Base-by-base conservation (phyloP, 1,139 yeast species). In the Starmera stellimalicola region DNA sequence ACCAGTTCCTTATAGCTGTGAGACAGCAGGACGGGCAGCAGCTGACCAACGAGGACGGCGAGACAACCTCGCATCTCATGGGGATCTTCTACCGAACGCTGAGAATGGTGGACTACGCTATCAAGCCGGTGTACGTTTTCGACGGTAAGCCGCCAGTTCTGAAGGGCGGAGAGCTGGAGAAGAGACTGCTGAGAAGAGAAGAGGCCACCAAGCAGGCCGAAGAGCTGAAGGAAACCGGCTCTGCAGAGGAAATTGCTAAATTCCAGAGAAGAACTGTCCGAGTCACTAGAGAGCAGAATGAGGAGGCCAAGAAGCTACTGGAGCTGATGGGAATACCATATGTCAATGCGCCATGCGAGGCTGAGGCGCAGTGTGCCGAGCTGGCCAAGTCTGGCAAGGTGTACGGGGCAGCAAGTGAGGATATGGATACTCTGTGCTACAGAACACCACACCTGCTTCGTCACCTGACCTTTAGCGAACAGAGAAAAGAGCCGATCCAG, bases 301-400 rank as follows among this genome's bases (percentile, higher is more conserved):
- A 84, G 24, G 98, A 93, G 50, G 97, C 95, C 15, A 84, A 85
- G 54, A 66, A 70, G 43, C 61, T 91, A 38, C 63, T 91, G 37
- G 72, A 65, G 36, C 62, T 88, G 29, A 91, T 91, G 99, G 99
- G 99, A 2, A 81, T 91, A 29, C 99, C 99, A 1, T 84, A 65
- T 48, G 81, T 91, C 7, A 75, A 77, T 37, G 97, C 98, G 0
- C 98, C 99, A 1, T 81, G 95, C 55, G 99, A 91, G 58, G 99
- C 99, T 1, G 99, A 91, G 55, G 95, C 98, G 0, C 97, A 91
- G 51, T 91, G 98, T 63, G 98, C 98, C 0, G 94, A 77, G 44
- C 62, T 91, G 37, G 96, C 97, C 2, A 73, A 76, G 39, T 74
- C 76, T 12, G 96, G 94, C 5, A 80, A 79, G 51, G 97, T 91